Evolutionary conservation across 2,329 filamentous ascomycete genomes (phyloP), one percentile per base, ranked within the genome.

Genomic region (Byssochlamys sp.): DNA sequence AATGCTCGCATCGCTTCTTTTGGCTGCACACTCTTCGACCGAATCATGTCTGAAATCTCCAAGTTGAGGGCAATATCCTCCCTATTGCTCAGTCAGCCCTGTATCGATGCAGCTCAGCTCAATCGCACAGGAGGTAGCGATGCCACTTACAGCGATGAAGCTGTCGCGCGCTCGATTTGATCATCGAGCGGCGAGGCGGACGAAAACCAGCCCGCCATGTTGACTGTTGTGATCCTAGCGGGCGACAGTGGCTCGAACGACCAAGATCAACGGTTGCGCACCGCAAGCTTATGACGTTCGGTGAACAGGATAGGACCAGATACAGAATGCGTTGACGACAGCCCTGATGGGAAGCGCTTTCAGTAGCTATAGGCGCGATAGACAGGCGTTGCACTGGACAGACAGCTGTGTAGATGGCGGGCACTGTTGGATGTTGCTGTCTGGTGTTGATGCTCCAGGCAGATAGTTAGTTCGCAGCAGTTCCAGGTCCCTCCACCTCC

Each of bases 1-100:
- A 99, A 79, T 50, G 90, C 92, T 72, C 91, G 89, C 94, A 99
- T 99, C 61, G 94, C 94, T 75, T 99, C 94, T 75, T 92, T 96
- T 56, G 94, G 92, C 73, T 91, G 91, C 54, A 99, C 92, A 19
- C 91, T 95, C 79, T 97, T 97, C 69, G 91, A 97, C 67, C 94
- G 85, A 74, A 99, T 96, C 66, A 95, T 81, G 78, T 99, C 94
- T 73, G 92, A 96, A 67, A 99, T 97, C 76, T 99, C 94, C 69
- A 99, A 86, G 73, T 97, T 97, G 65, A 96, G 84, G 48, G 94
- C 88, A 72, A 99, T 97, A 70, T 99, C 92, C 77, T 99, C 91
- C 65, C 90, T 95, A 67, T 3, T 55, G 11, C 14, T 25, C 53
- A 11, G 35, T 28, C 49, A 53, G 52, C 26, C 19, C 27, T 53